phyloP scores from a whole-genome alignment of 2,329 filamentous ascomycete genomes.

The Mycogone perniciosa region DNA sequence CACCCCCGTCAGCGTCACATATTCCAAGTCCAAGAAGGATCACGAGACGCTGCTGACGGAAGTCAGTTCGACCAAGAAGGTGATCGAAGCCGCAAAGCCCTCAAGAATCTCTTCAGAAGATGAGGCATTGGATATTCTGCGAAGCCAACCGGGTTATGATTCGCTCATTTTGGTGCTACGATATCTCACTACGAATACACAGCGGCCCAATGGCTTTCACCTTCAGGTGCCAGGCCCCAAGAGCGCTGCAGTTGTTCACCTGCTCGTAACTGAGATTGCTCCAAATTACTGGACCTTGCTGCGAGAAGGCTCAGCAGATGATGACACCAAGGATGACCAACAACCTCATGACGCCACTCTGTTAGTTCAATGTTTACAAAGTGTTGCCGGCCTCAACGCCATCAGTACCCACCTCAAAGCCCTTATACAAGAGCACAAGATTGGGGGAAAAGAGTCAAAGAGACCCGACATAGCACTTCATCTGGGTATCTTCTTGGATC shows the following conservation, averaged over 20 bases:
- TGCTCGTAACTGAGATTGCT: slow-evolving; percentile 65
- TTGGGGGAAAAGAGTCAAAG: slow-evolving; percentile 30
- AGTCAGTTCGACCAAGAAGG: slow-evolving; percentile 21
- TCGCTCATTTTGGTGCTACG: slow-evolving; percentile 46
- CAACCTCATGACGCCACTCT: slow-evolving; percentile 35
- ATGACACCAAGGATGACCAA: slow-evolving; percentile 4
- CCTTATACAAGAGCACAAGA: slow-evolving; percentile 47
- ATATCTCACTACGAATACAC: slow-evolving; percentile 38
- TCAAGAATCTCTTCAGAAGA: slow-evolving; percentile 28
- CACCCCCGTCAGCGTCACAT: slow-evolving; percentile 47
- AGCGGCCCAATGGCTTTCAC: slow-evolving; percentile 17
- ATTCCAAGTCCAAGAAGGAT: slow-evolving; percentile 31
- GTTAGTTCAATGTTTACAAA: slow-evolving; percentile 62
- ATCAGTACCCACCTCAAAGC: slow-evolving; percentile 61
- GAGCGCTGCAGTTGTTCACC: slow-evolving; percentile 67
- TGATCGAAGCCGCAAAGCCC: slow-evolving; percentile 2
- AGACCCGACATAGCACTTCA: slow-evolving; percentile 39
- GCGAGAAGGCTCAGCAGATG: slow-evolving; percentile 34
- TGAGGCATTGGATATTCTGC: slow-evolving; percentile 55
- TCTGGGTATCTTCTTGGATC: slow-evolving; percentile 36
- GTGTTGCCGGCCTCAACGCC: slow-evolving; percentile 72
- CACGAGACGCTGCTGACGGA: slow-evolving; percentile 34
- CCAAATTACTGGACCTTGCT: slow-evolving; percentile 76
- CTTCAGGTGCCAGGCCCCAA: slow-evolving; percentile 51
- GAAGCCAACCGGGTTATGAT: slow-evolving; percentile 55